Evolutionary conservation across 2,329 filamentous ascomycete species (phyloP).

Genomic region (Leptosphaerulina australis): DNA sequence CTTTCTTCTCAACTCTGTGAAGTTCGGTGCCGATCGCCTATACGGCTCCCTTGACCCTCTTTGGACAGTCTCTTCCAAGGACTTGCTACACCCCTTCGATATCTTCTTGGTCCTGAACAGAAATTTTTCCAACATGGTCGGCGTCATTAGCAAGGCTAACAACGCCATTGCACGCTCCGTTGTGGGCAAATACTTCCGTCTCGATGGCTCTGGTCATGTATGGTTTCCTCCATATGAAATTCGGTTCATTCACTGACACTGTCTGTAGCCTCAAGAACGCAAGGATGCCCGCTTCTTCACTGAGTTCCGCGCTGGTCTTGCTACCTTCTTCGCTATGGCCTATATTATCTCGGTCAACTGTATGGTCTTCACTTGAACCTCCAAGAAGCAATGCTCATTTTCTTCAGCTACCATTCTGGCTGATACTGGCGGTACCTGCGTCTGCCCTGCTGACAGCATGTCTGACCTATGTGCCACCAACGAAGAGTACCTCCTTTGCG

Average conservation of each 20-base stretch:
- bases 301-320: conserved; percentile 80
- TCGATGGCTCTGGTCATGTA: conserved; percentile 84
- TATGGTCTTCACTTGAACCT: conserved; percentile 38
- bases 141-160: conserved; percentile 45
- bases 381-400: conserved; percentile 13
- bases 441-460: conserved; percentile 61
- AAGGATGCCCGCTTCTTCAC: conserved; percentile 80
- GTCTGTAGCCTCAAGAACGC: conserved; percentile 66
- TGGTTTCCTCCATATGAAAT: conserved; percentile 46
- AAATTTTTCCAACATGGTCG: conserved; percentile 34
- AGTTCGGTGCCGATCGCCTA: conserved; percentile 19
- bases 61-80: conserved; percentile 4
- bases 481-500: conserved; percentile 68
- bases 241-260: conserved; percentile 25
- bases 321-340: conserved; percentile 63
- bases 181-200: conserved; percentile 64
- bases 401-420: conserved; percentile 65
- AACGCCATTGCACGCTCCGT: conserved; percentile 41
- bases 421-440: conserved; percentile 75
- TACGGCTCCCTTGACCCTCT: conserved; percentile 10
- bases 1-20: conserved; percentile 7
- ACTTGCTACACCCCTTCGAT: conserved; percentile 3
- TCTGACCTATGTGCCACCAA: conserved; percentile 61
- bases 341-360: conserved; percentile 70
- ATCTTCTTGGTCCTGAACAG: conserved; percentile 13